Evolutionary conservation across 169 alveolate species (phyloP).

Genomic region (Plasmodium chabaudi): DNA sequence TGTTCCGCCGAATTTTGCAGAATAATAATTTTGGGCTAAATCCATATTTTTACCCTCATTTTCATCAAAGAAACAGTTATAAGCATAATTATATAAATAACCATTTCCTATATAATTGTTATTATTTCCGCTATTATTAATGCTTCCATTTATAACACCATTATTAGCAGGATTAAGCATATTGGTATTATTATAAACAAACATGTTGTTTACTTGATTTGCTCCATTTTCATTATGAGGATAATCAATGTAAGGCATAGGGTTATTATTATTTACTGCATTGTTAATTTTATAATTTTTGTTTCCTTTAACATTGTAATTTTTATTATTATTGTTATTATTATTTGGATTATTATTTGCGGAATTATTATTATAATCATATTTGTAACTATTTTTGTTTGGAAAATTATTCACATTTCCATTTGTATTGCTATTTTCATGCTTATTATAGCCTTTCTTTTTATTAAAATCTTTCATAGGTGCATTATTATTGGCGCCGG

Average conservation of each 20-base stretch:
- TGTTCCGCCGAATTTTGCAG: conserved; percentile 15
- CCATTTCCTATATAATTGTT: neutral
- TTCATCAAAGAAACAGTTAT: conserved; percentile 50
- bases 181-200: conserved; percentile 21
- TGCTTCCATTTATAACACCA: neutral
- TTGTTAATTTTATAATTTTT: conserved; percentile 7
- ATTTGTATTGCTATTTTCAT: conserved; percentile 1
- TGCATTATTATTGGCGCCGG: conserved; percentile 7
- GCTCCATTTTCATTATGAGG: neutral
- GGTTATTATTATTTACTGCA: conserved; percentile 3
- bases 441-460: conserved; percentile 30
- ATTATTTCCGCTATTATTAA: neutral
- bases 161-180: neutral
- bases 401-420: neutral
- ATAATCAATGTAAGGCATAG: neutral
- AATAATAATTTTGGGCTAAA: conserved; percentile 15
- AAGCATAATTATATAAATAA: conserved; percentile 32
- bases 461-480: conserved; percentile 34
- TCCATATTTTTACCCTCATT: conserved; percentile 49
- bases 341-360: no score
- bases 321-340: conserved; percentile 5
- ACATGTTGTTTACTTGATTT: conserved; percentile 43
- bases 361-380: conserved; percentile 20
- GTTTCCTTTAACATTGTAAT: conserved; percentile 1
- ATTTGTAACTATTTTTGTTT: conserved; percentile 13